These are phyloP conservation scores for Lachancea quebecensis DNA, from an alignment of 805 yeast genomes.

Conservation along the genomic window DNA sequence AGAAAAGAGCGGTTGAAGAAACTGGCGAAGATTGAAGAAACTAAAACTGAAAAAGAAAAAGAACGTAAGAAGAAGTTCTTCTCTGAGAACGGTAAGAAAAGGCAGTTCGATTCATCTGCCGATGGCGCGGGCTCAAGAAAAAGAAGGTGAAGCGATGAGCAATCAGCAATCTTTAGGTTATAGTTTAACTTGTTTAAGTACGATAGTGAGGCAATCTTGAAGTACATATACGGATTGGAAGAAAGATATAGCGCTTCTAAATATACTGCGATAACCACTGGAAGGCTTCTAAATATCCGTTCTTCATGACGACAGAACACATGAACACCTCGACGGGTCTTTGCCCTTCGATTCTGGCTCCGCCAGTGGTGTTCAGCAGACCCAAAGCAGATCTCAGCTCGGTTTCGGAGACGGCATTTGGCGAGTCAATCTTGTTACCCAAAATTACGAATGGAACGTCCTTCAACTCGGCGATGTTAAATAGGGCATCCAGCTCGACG, in stretches of 20 bases:
- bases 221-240: not conserved
- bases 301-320: slow-evolving; percentile 98
- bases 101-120: slow-evolving; percentile 33
- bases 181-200: no score
- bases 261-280: slow-evolving; percentile 97
- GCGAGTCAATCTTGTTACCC: slow-evolving; percentile 95
- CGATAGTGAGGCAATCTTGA: not conserved
- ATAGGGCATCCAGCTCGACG: slow-evolving; percentile 88
- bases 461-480: slow-evolving; percentile 84
- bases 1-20: slow-evolving; percentile 69
- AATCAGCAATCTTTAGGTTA: not conserved
- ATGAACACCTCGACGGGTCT: slow-evolving; percentile 95
- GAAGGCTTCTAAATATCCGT: slow-evolving; percentile 97
- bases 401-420: slow-evolving; percentile 89
- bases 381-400: slow-evolving; percentile 89
- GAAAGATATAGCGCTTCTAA: slow-evolving; percentile 29
- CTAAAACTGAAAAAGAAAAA: slow-evolving; percentile 64
- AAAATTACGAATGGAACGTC: slow-evolving; percentile 87
- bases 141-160: slow-evolving; percentile 8
- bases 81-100: slow-evolving; percentile 60
- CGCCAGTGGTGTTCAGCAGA: slow-evolving; percentile 84
- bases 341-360: slow-evolving; percentile 57
- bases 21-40: slow-evolving; percentile 66
- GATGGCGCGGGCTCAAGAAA: slow-evolving; percentile 26
- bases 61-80: slow-evolving; percentile 86